A percentile compares a stretch with the other conserved stretches of the same genome.
Evolutionary conservation across 306 rosid species (phyloP).

Genomic region (Senna siamea): DNA sequence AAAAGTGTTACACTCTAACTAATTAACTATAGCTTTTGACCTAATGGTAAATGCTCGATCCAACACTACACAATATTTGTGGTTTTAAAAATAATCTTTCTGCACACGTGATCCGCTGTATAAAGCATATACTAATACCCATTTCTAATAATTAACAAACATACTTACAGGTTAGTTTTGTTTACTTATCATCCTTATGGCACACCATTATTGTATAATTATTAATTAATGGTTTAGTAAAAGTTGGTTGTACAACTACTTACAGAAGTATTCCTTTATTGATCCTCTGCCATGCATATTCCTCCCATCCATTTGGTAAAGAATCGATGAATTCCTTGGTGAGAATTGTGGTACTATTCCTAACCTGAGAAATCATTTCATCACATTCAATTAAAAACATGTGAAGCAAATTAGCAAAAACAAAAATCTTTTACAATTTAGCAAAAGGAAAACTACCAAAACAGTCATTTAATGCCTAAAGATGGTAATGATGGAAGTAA

Average conservation of each 20-base stretch:
- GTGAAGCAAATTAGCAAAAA: slow-evolving; percentile 41
- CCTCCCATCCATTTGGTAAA: slow-evolving; percentile 98
- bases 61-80: background rate
- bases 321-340: slow-evolving; percentile 90
- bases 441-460: background rate
- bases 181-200: slow-evolving; percentile 8
- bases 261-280: slow-evolving; percentile 88
- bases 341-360: slow-evolving; percentile 91
- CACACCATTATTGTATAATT: slow-evolving; percentile 20
- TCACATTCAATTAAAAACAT: slow-evolving; percentile 46
- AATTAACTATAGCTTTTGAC: too few relatives aligned
- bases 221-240: slow-evolving; percentile 28
- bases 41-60: too few relatives aligned
- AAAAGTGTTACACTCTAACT: too few relatives aligned
- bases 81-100: slow-evolving; percentile 17
- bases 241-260: slow-evolving; percentile 44
- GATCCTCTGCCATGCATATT: slow-evolving; percentile 98
- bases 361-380: slow-evolving; percentile 83
- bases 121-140: background rate
- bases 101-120: too few relatives aligned
- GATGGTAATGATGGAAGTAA: slow-evolving; percentile 15
- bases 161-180: slow-evolving; percentile 22
- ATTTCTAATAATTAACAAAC: slow-evolving; percentile 26
- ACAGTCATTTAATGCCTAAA: slow-evolving; percentile 20
- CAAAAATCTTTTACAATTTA: slow-evolving; percentile 21